Conservation (phyloP, 305 asterid genomes). For the Fraxinus angustifolia region DNA sequence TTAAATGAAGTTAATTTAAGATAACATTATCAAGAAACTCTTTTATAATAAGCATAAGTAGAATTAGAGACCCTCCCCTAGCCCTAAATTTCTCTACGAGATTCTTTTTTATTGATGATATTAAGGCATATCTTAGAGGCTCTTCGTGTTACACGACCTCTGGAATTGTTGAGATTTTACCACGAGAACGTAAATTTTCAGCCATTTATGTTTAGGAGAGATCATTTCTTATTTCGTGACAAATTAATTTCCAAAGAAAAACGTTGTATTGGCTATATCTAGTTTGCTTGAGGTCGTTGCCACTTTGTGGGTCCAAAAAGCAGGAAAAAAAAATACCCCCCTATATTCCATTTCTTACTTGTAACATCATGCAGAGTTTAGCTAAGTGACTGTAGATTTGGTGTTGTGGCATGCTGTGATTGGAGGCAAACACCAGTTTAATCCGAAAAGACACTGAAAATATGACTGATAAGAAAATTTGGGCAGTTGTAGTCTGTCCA, state of each 20-base stretch:
- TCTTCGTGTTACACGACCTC: neutral
- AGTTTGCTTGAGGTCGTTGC: neutral
- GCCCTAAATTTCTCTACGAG: neutral
- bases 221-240: neutral
- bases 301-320: slow-evolving; percentile 32
- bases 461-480: slow-evolving; percentile 10
- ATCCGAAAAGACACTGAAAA: slow-evolving; percentile 22
- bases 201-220: neutral
- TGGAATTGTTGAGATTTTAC: neutral
- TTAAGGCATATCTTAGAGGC: slow-evolving; percentile 10
- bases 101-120: slow-evolving; percentile 18
- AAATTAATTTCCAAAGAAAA: neutral
- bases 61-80: neutral
- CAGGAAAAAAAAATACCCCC: neutral
- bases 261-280: neutral
- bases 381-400: neutral
- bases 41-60: neutral
- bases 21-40: neutral
- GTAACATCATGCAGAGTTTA: neutral
- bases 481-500: slow-evolving; percentile 12
- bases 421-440: slow-evolving; percentile 21
- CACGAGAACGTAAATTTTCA: neutral
- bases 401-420: slow-evolving; percentile 31
- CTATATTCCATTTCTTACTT: slow-evolving; percentile 24
- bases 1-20: neutral